Evolutionary conservation across 495 filamentous ascomycete species (phyloP), one percentile per base, ranked within the genome.

Genomic region (Lophiotrema nucula): DNA sequence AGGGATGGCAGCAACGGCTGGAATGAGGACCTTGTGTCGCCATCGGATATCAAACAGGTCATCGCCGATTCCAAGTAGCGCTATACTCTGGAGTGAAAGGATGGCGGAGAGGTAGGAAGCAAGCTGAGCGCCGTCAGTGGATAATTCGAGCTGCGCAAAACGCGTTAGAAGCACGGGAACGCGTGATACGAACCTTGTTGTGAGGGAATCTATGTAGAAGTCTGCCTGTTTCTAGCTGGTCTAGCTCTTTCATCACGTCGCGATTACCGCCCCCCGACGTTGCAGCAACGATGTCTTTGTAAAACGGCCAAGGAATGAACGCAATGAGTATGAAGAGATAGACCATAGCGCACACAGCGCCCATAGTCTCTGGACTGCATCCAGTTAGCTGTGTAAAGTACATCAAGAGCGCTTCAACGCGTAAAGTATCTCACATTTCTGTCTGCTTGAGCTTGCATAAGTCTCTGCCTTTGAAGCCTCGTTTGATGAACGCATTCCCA

Each of bases 1-100:
- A 0, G 93, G 93, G 56, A 97, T 90, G 24, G 91, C 83, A 31
- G 91, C 90, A 66, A 99, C 89, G 15, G 89, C 95, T 3, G 93
- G 93, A 59, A 99, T 96, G 73, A 97, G 84, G 67, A 97, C 84
- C 73, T 99, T 99, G 77, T 99, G 95, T 47, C 93, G 85, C 93
- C 93, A 99, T 65, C 95, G 85, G 65, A 99, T 95, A 72, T 99
- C 93, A 73, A 99, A 95, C 13, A 97, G 81, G 71, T 99, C 93
- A 72, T 99, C 93, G 21, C 88, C 89, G 53, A 97, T 87, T 28
- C 93, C 93, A 37, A 99, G 88, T 37, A 97, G 85, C 25, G 89
- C 84, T 51, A 96, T 87, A 23, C 82, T 87, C 74, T 96, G 90
- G 25, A 99, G 81, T 4, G 91, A 95, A 53, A 97, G 83, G 54